Evolutionary conservation across 78 protist species (phyloP), one percentile per base, ranked within the genome.

Genomic region (Tieghemostelium lacteum): DNA sequence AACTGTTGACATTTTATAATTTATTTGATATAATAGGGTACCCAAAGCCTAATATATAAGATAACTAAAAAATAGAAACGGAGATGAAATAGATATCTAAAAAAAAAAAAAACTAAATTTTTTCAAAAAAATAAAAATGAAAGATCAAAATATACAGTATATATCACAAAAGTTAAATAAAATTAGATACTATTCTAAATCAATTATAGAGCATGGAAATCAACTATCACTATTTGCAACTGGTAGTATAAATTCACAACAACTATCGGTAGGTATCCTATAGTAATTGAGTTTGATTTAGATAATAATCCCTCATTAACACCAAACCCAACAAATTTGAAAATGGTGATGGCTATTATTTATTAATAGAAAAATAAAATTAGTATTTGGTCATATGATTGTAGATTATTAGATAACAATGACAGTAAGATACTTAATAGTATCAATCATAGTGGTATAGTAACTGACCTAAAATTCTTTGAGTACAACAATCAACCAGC

Each of bases 321-420:
- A n/a, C n/a, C n/a, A n/a, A n/a, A n/a, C n/a, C n/a, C n/a, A n/a
- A n/a, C n/a, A n/a, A n/a, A n/a, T n/a, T n/a, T n/a, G n/a, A 2
- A 1, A 33, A 24, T 33, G 5, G 19, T 8, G 20, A 20, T 34
- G 19, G 29, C n/a, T 62, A 62, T 37, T 2, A 24, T 39, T 36
- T 14, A 22, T 4, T 37, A 37, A 19, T 33, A 78, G 88, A 69
- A 58, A n/a, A 80, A 80, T 80, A 80, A 50, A 60, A 26, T 80
- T 19, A 54, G 78, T 40, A 29, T 80, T 19, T 80, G 89, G 89
- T 40, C 45, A 40, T 31, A 69, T 26, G 78, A 80, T 22, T 69
- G 65, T 58, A 80, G 40, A 69, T 14, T 45, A 45, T 55, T 54
- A 69, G 36, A 55, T 26, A 20, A 39, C 6, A 77, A 69, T 33